Percentiles rank a stretch among this genome's conserved stretches.
Evolutionary conservation across 2,329 filamentous ascomycete genomes (phyloP).

Genomic region (Celoporthe dispersa): DNA sequence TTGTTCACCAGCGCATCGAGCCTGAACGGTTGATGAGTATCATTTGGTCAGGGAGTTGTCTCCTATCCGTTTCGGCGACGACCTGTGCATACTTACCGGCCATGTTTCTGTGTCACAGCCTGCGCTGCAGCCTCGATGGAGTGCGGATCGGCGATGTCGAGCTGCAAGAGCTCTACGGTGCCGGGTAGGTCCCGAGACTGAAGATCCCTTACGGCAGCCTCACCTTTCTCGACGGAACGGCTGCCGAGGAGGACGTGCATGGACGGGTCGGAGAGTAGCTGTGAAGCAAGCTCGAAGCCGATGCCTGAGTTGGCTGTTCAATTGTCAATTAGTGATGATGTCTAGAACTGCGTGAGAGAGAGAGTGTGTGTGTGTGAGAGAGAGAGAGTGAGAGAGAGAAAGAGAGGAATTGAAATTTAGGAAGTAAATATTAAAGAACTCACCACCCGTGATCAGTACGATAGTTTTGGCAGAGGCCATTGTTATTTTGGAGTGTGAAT

Average conservation of each 20-base stretch:
- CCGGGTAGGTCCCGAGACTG: neutral
- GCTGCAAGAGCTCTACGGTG: neutral
- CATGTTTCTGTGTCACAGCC: neutral
- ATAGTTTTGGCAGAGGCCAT: neutral
- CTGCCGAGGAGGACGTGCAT: slow-evolving; percentile 12
- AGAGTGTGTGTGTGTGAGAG: too few relatives aligned
- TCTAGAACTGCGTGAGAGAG: neutral
- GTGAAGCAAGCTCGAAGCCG: slow-evolving; percentile 1
- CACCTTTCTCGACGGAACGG: slow-evolving; percentile 9
- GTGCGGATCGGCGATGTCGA: neutral
- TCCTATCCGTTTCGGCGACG: neutral
- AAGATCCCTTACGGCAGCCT: neutral
- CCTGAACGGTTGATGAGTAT: neutral
- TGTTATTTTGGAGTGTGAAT: neutral
- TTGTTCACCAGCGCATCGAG: slow-evolving; percentile 9
- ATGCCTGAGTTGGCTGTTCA: slow-evolving; percentile 5
- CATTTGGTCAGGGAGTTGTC: neutral
- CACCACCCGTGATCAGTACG: neutral
- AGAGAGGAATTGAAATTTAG: too few relatives aligned
- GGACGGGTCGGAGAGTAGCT: neutral
- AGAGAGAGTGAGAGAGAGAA: too few relatives aligned
- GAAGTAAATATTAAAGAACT: neutral
- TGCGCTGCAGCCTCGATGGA: slow-evolving; percentile 4
- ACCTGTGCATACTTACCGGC: neutral
- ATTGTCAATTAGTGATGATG: neutral